Percentiles rank a stretch among this genome's conserved stretches.
Evolutionary conservation across 2,329 filamentous ascomycete species (phyloP).

Genomic region (Apiospora phragmitis): DNA sequence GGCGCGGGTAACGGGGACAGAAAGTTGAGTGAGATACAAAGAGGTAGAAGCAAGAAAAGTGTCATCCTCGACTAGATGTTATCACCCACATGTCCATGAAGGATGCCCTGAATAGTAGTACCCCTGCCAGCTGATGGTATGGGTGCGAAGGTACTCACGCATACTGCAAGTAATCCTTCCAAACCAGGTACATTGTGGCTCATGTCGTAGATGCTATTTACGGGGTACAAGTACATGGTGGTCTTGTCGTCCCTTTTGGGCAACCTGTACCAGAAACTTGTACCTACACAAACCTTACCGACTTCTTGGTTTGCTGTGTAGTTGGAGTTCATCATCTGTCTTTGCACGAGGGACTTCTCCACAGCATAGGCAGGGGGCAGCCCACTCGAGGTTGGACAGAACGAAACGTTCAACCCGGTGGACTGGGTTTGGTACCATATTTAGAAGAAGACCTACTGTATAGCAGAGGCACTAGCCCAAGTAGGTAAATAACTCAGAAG

Average conservation of each 20-base stretch:
- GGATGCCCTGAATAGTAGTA: background rate
- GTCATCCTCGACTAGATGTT: slow-evolving; percentile 12
- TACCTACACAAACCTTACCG: background rate
- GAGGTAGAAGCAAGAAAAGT: slow-evolving; percentile 20
- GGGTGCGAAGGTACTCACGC: background rate
- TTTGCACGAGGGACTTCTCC: background rate
- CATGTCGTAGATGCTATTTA: slow-evolving; percentile 7
- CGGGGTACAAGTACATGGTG: background rate
- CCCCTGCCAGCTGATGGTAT: slow-evolving; percentile 1
- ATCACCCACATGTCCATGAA: background rate
- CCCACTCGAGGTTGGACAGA: background rate
- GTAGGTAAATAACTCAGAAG: background rate
- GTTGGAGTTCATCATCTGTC: background rate
- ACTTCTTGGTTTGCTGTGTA: background rate
- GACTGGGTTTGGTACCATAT: slow-evolving; percentile 1
- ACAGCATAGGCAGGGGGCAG: background rate
- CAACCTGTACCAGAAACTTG: background rate
- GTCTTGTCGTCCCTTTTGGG: background rate
- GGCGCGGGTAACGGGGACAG: slow-evolving; percentile 26
- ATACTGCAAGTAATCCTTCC: slow-evolving; percentile 6
- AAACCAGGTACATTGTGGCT: slow-evolving; percentile 2
- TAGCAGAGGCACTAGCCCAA: background rate
- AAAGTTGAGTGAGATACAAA: slow-evolving; percentile 24
- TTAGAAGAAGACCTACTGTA: background rate
- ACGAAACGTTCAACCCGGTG: background rate